phyloP scores from a whole-genome alignment of 2,329 filamentous ascomycete genomes.

The Beauveria sp. region DNA sequence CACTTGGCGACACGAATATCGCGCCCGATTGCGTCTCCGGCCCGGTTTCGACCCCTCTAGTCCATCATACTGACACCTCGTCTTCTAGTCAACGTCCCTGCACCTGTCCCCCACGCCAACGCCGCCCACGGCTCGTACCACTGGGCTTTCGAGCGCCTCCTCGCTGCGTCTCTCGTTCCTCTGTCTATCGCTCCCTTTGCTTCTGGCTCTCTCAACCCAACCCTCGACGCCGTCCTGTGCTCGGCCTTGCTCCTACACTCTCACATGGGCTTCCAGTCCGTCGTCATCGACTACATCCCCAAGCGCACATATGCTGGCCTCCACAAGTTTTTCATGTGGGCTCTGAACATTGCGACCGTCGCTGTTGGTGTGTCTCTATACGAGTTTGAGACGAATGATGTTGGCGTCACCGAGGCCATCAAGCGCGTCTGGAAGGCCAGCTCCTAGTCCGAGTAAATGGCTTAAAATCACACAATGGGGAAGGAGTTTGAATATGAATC shows the following conservation, averaged over 20 bases:
- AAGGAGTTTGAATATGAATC: background rate
- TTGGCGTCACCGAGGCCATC: conserved; percentile 83
- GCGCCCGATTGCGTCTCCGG: background rate
- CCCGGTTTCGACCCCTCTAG: background rate
- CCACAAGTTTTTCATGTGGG: conserved; percentile 65
- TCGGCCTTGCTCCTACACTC: conserved; percentile 81
- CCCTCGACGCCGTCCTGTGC: conserved; percentile 79
- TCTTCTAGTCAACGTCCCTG: conserved; percentile 73
- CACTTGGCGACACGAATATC: background rate
- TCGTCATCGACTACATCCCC: conserved; percentile 89
- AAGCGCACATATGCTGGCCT: conserved; percentile 58
- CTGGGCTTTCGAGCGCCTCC: conserved; percentile 89
- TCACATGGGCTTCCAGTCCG: conserved; percentile 88
- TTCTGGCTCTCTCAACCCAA: conserved; percentile 81
- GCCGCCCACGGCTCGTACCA: conserved; percentile 92
- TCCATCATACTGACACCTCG: conserved; percentile 5
- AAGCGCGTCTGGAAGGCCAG: conserved; percentile 80
- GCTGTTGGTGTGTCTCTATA: conserved; percentile 84
- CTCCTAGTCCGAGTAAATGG: conserved; percentile 27
- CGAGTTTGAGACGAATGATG: conserved; percentile 98
- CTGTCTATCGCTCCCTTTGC: conserved; percentile 88
- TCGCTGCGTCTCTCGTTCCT: conserved; percentile 76
- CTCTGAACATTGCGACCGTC: conserved; percentile 69
- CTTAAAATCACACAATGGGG: background rate
- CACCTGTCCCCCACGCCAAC: conserved; percentile 60